A percentile compares a stretch with the other conserved stretches of the same genome.
Conservation (phyloP, 2,329 filamentous ascomycete species). For the Scortechinia acanthostroma region DNA sequence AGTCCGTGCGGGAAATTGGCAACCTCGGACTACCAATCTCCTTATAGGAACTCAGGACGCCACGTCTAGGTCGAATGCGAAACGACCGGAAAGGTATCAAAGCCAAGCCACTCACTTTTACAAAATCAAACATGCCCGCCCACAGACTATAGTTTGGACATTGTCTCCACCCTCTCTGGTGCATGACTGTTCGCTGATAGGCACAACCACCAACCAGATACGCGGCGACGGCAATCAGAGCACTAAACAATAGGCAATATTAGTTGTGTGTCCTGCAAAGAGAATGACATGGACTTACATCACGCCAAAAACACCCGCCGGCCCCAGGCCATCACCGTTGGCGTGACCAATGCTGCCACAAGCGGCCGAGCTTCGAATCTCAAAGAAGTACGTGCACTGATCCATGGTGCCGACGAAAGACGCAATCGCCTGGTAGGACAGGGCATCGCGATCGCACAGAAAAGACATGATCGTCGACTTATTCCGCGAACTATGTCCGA, state of each 20-base stretch:
- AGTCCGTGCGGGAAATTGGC: neutral
- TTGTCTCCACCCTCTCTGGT: slow-evolving; percentile 64
- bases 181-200: slow-evolving; percentile 66
- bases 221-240: slow-evolving; percentile 52
- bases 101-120: slow-evolving; percentile 42
- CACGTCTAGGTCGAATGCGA: slow-evolving; percentile 10
- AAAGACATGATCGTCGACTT: slow-evolving; percentile 59
- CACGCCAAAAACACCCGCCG: slow-evolving; percentile 58
- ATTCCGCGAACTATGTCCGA: slow-evolving; percentile 11
- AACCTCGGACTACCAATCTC: neutral
- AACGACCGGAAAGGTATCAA: slow-evolving; percentile 16
- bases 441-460: slow-evolving; percentile 55
- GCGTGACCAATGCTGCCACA: slow-evolving; percentile 59
- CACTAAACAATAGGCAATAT: slow-evolving; percentile 19
- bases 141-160: slow-evolving; percentile 61
- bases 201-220: slow-evolving; percentile 63
- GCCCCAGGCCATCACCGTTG: slow-evolving; percentile 42
- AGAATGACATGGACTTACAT: slow-evolving; percentile 33
- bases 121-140: slow-evolving; percentile 52
- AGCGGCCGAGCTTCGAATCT: slow-evolving; percentile 51
- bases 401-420: slow-evolving; percentile 59
- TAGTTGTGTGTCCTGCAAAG: neutral
- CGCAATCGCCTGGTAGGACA: slow-evolving; percentile 41
- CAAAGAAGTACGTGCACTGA: slow-evolving; percentile 63
- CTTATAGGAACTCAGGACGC: slow-evolving; percentile 2